Conservation (phyloP, 75 land plant species). For the Pinus albicaulis region DNA sequence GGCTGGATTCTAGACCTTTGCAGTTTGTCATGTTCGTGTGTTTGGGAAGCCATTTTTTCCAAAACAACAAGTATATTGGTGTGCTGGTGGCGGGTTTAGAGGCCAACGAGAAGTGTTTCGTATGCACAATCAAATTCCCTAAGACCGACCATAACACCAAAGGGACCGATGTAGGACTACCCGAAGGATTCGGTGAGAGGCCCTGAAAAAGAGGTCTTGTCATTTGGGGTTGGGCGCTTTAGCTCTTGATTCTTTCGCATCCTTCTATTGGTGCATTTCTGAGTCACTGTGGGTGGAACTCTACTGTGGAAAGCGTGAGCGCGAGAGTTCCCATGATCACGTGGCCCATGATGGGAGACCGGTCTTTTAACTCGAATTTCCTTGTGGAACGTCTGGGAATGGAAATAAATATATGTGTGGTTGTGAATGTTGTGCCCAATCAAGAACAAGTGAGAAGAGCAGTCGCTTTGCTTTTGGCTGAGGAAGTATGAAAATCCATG, state of each 20-base stretch:
- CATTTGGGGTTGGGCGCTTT: constrained; percentile 2
- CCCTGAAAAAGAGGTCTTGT: not conserved
- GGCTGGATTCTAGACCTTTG: not conserved
- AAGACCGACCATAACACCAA: not conserved
- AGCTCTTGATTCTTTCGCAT: constrained; percentile 6
- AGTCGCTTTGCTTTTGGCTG: not conserved
- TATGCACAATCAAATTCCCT: not conserved
- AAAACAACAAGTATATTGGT: not conserved
- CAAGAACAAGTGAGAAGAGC: not conserved
- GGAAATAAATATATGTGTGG: not conserved
- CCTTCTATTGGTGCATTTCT: constrained; percentile 7
- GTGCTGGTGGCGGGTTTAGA: not conserved
- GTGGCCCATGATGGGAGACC: constrained; percentile 12
- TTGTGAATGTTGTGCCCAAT: not conserved
- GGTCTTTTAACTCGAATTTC: not conserved
- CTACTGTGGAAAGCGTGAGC: not conserved
- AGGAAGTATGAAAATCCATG: not conserved
- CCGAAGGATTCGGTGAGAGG: not conserved
- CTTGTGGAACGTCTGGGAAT: not conserved
- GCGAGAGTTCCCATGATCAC: constrained; percentile 9
- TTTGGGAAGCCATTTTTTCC: not conserved
- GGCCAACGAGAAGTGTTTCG: not conserved
- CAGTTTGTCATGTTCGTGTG: not conserved
- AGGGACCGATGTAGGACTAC: not conserved
- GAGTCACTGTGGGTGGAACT: constrained; percentile 18